Conservation (phyloP, 2,329 filamentous ascomycete species). For the Annulohypoxylon truncatum region DNA sequence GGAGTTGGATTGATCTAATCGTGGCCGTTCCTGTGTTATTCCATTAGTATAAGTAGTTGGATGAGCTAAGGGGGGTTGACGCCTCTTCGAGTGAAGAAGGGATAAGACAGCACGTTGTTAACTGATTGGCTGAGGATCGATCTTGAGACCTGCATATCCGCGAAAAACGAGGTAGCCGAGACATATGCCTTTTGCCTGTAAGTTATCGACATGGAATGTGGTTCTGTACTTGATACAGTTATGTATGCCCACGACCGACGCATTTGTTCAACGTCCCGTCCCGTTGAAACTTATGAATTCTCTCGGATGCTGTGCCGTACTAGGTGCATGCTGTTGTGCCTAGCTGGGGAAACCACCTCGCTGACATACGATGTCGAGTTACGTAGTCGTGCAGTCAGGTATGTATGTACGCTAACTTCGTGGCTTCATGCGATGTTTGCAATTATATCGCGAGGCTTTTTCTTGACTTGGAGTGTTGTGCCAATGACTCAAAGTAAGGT, state of each 20-base stretch:
- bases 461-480: conserved; percentile 5
- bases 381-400: conserved; percentile 8
- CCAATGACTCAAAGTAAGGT: conserved; percentile 9
- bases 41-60: not conserved
- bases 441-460: conserved; percentile 8
- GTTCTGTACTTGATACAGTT: conserved; percentile 22
- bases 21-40: conserved; percentile 24
- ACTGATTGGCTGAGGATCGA: conserved; percentile 47
- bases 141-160: conserved; percentile 32
- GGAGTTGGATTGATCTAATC: conserved; percentile 15
- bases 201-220: conserved; percentile 19
- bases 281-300: conserved; percentile 27
- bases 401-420: not conserved
- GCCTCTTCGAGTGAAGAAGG: conserved; percentile 28
- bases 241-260: conserved; percentile 23
- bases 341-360: conserved; percentile 9
- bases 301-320: conserved; percentile 36
- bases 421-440: conserved; percentile 6
- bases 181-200: conserved; percentile 22
- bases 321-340: conserved; percentile 9
- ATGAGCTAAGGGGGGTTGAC: not conserved
- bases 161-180: conserved; percentile 31
- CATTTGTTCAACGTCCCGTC: conserved; percentile 35
- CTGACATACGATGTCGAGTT: conserved; percentile 4
- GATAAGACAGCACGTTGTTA: conserved; percentile 43